phyloP scores from a whole-genome alignment of 495 filamentous ascomycete genomes.

The Clavariopsis aquatica region DNA sequence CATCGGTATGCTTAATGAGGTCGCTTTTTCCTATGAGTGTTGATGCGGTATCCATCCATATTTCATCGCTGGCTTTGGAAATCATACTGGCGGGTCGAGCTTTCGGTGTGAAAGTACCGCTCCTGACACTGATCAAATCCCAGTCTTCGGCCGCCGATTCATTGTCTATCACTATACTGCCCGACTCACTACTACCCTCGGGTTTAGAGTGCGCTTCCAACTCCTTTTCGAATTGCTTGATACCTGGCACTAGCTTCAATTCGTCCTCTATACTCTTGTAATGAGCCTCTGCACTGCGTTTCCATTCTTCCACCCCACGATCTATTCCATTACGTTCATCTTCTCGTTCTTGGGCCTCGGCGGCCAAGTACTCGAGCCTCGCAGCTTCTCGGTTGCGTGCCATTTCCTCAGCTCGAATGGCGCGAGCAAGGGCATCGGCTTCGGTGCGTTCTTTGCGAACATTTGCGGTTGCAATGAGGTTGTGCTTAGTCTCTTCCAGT shows the following conservation, averaged over 20 bases:
- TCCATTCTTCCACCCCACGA: not conserved
- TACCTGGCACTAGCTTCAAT: conserved; percentile 1
- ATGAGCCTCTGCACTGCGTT: not conserved
- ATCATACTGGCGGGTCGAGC: conserved; percentile 3
- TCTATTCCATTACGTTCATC: not conserved
- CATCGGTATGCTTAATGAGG: not conserved
- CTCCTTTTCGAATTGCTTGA: conserved; percentile 30
- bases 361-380: not conserved
- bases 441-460: conserved; percentile 17
- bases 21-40: conserved; percentile 19
- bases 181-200: not conserved
- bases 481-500: not conserved
- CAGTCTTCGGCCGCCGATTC: conserved; percentile 8
- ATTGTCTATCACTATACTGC: not conserved
- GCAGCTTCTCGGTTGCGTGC: not conserved
- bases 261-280: conserved; percentile 7
- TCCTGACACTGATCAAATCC: conserved; percentile 23
- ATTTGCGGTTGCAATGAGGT: conserved; percentile 9
- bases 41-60: conserved; percentile 27
- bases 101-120: conserved; percentile 10
- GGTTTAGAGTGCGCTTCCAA: conserved; percentile 10
- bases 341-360: not conserved
- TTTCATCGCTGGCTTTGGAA: conserved; percentile 9
- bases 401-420: not conserved
- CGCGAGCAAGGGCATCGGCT: conserved; percentile 18